Percentiles rank a stretch among this genome's conserved stretches.
These are phyloP conservation scores for Cladorrhinum sp. DNA, from an alignment of 2,329 filamentous ascomycete species.

Conservation along the genomic window DNA sequence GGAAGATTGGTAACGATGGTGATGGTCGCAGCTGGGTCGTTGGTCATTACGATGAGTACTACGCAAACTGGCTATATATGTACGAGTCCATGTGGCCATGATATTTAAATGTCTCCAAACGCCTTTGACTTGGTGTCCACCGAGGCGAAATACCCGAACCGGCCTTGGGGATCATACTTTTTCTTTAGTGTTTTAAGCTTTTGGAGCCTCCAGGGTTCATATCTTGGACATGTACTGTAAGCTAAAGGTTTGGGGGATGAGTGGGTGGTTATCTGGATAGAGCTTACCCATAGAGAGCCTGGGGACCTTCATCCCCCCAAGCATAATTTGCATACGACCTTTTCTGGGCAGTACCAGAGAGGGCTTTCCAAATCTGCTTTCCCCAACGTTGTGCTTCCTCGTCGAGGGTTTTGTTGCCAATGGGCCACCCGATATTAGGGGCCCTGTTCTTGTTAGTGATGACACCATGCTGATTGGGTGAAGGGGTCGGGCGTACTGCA, in stretches of 20 bases:
- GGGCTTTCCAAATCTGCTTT: conserved; percentile 8
- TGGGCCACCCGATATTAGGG: background rate
- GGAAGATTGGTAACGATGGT: conserved; percentile 41
- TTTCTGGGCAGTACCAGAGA: conserved; percentile 2
- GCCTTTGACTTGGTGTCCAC: background rate
- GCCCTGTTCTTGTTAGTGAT: background rate
- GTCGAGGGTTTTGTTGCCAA: conserved; percentile 15
- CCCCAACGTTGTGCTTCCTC: conserved; percentile 8
- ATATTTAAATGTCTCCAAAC: background rate
- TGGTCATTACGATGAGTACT: conserved; percentile 44
- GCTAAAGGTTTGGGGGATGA: background rate
- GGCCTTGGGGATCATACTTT: conserved; percentile 14
- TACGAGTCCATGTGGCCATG: conserved; percentile 43
- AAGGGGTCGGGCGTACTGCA: background rate
- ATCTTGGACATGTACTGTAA: background rate
- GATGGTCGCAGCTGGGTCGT: conserved; percentile 43
- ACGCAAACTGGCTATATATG: conserved; percentile 49
- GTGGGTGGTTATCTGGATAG: background rate
- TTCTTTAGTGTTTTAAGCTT: conserved; percentile 11
- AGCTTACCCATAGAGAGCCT: conserved; percentile 18
- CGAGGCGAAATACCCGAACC: conserved; percentile 11
- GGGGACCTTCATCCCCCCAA: conserved; percentile 8
- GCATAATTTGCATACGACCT: conserved; percentile 20
- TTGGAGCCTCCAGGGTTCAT: conserved; percentile 16
- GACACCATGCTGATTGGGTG: too few species aligned